Base-by-base conservation (phyloP, 169 alveolate genomes). In the Plasmodium adleri region DNA sequence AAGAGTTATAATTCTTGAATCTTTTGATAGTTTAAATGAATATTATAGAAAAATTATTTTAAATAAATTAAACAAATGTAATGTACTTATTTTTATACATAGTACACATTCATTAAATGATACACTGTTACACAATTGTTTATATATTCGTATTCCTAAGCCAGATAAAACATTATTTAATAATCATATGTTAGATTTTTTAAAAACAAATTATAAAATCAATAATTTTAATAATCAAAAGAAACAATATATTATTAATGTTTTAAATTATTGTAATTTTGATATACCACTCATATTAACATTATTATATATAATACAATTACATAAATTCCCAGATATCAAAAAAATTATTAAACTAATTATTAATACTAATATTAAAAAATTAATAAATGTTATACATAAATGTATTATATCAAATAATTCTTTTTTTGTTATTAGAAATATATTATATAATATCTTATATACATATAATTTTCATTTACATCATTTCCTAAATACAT, bases 301-400 rank as follows among this genome's bases (percentile, higher is more conserved):
- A 15, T 43, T 85, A 43, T 45, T 85, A 7, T 85, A 85, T 64
- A 24, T 85, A 15, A 71, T 85, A 3, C 70, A 85, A 60, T 22
- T 70, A 17, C 71, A 85, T 71, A 71, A 85, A 17, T 70, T 71
- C 45, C 85, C 85, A 10, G 92, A 85, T 17, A 24, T 85, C 2
- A 85, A 62, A 8, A 85, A 85, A 85, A 47, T 85, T 85, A 71
- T 58, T 0, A 85, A 85, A 72, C 45, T 85, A 20, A 62, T 85
- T 43, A 17, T 85, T 13, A 85, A 70, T 47, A 43, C 87, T 4
- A 85, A 85, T 39, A 47, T 85, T 39, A 85, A 85, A 85, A 85
- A 71, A 66, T 39, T 85, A 71, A 63, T 85, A 15, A 59, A 52
- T 24, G 24, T 49, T 0, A 85, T 85, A 45, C 92, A 85, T 54